Evolutionary conservation across 2,329 filamentous ascomycete genomes (phyloP), one percentile per base, ranked within the genome.

Genomic region (Aspergillus sp.): DNA sequence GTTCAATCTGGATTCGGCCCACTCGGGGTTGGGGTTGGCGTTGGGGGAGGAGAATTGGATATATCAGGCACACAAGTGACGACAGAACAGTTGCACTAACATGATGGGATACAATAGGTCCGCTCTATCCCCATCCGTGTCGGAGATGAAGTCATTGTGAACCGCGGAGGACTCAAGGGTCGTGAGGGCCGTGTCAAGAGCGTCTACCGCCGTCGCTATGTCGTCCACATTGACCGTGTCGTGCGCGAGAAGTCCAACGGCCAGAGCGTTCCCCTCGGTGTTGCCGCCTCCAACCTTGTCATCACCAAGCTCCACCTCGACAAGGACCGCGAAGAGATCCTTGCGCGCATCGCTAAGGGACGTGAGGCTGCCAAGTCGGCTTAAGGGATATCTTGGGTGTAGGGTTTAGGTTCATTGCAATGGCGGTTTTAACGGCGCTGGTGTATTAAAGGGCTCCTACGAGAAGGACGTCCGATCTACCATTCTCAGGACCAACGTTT

Each of bases 141-240:
- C 82, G 93, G 96, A 75, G 89, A 96, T 80, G 90, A 95, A 81
- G 91, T 97, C 75, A 83, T 82, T 74, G 88, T 99, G 71, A 87
- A 93, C 75, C 92, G 94, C 68, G 94, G 94, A 72, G 81, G 82
- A 80, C 89, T 95, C 85, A 97, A 97, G 85, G 94, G 93, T 75
- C 90, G 91, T 73, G 93, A 97, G 83, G 94, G 94, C 83, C 97
- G 97, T 84, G 84, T 99, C 80, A 92, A 87, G 71, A 90, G 89
- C 71, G 93, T 97, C 77, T 99, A 96, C 88, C 90, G 91, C 78
- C 88, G 96, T 73, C 97, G 97, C 82, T 99, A 94, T 81, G 84
- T 91, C 74, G 87, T 99, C 75, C 93, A 97, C 86, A 79, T 99
- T 77, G 93, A 96, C 86, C 90, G 93, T 72, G 87, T 99, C 76